Base-by-base conservation (phyloP, 2,329 filamentous ascomycete species). In the Fusarium sp. region DNA sequence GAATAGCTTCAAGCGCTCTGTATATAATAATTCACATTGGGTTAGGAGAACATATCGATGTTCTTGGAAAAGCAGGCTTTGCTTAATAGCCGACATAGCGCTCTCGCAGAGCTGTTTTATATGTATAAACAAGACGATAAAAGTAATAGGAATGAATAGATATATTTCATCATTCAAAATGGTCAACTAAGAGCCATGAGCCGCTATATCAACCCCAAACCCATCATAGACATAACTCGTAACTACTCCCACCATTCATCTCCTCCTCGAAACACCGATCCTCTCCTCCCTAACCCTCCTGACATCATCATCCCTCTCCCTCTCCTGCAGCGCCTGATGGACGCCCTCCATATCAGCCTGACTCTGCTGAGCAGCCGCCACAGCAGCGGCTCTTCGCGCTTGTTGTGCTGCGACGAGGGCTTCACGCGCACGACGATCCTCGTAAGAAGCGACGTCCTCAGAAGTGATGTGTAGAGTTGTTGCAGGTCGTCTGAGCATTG, bases 391-490 rank as follows among this genome's bases (percentile, higher is more conserved):
- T 32, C 78, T 73, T 20, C 74, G 70, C 15, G 79, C 80, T 45
- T 80, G 76, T 56, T 83, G 82, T 24, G 80, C 79, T 15, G 79
- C 80, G 28, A 77, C 79, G 22, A 81, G 79, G 38, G 82, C 83
- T 69, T 85, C 82, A 60, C 82, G 82, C 30, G 83, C 84, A 69
- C 90, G 88, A 35, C 87, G 86, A 80, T 92, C 90, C 79, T 94
- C 92, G 83, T 93, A 94, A 61, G 88, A 85, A 44, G 91, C 90
- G 44, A 94, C 86, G 81, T 94, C 92, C 79, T 93, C 90, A 54
- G 90, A 85, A 6, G 92, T 94, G 73, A 94, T 88, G 62, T 87
- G 85, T 71, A 94, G 89, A 20, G 89, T 88, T 53, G 92, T 94
- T 17, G 92, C 88, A 22, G 90, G 88, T 51, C 92, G 89, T 76